Percentiles rank a stretch among this genome's conserved stretches.
Conservation (phyloP, 192 early-diverging fungal genomes). For the Backusella morwellensis region DNA sequence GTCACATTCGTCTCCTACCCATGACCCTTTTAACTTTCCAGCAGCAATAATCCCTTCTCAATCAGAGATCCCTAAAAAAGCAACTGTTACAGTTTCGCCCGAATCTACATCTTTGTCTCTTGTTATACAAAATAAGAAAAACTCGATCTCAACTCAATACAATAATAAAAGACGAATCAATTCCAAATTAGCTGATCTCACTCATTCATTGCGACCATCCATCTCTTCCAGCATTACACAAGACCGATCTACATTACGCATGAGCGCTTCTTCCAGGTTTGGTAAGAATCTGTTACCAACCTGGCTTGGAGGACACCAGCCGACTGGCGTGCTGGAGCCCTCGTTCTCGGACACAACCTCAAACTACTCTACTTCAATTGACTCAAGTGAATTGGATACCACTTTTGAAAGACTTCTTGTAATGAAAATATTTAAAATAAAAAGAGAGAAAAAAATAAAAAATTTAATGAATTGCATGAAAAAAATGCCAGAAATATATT, state of each 20-base stretch:
- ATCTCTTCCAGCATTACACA: neutral
- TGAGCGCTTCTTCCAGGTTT: constrained; percentile 24
- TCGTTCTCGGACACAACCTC: neutral
- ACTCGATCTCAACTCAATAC: neutral
- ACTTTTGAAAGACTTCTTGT: constrained; percentile 20
- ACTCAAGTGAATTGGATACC: constrained; percentile 5
- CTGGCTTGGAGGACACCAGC: constrained; percentile 21
- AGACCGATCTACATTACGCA: constrained; percentile 11
- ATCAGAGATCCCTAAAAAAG: constrained; percentile 8
- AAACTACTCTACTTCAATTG: neutral
- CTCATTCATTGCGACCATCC: neutral
- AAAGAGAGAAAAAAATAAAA: neutral
- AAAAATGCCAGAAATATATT: neutral
- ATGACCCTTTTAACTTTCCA: constrained; percentile 2
- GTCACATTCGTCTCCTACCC: constrained; percentile 17
- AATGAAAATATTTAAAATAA: neutral
- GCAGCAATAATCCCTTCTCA: neutral
- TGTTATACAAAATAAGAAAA: neutral
- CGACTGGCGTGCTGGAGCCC: neutral
- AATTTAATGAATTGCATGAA: neutral
- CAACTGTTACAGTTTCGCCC: neutral
- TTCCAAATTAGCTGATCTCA: neutral
- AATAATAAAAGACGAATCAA: neutral
- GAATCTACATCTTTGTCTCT: neutral
- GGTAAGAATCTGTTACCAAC: constrained; percentile 25